Evolutionary conservation across 257 asterid genomes (phyloP).

Genomic region (Nicotiana knightiana): DNA sequence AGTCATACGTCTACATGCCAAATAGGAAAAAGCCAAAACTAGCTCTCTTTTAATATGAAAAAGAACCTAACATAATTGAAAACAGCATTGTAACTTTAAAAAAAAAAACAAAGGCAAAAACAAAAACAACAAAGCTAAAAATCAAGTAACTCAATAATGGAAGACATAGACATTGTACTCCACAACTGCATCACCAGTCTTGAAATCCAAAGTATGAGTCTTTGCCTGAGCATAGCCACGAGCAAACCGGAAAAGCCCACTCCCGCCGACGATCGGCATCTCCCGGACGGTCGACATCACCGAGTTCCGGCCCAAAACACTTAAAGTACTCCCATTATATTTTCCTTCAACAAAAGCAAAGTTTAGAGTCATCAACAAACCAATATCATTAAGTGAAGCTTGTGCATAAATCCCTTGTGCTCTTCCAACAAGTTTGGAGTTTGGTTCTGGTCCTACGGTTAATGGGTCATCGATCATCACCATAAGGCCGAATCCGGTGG

Average conservation of each 20-base stretch:
- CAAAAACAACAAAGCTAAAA: neutral
- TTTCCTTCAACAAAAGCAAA: constrained; percentile 28
- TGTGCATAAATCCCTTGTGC: constrained; percentile 32
- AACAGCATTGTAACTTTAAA: neutral
- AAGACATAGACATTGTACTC: constrained; percentile 29
- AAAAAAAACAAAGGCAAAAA: too few relatives aligned
- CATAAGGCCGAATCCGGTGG: constrained; percentile 19
- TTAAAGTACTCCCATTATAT: constrained; percentile 30
- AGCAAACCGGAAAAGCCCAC: constrained; percentile 31
- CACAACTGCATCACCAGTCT: constrained; percentile 26
- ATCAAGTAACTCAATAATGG: constrained; percentile 16
- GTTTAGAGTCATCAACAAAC: constrained; percentile 24
- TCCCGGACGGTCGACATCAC: constrained; percentile 14
- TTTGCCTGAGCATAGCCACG: constrained; percentile 27
- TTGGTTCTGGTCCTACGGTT: constrained; percentile 16
- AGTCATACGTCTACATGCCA: neutral
- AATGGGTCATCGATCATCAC: constrained; percentile 31
- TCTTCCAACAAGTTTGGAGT: constrained; percentile 29
- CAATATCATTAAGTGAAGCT: constrained; percentile 5
- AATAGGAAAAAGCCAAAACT: neutral
- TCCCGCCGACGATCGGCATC: constrained; percentile 33
- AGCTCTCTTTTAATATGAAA: too few relatives aligned
- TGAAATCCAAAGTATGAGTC: constrained; percentile 9
- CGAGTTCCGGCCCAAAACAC: constrained; percentile 27
- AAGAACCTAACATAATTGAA: too few relatives aligned